phyloP scores from a whole-genome alignment of 2,329 filamentous ascomycete genomes.

The Conoideocrella luteorostrata region DNA sequence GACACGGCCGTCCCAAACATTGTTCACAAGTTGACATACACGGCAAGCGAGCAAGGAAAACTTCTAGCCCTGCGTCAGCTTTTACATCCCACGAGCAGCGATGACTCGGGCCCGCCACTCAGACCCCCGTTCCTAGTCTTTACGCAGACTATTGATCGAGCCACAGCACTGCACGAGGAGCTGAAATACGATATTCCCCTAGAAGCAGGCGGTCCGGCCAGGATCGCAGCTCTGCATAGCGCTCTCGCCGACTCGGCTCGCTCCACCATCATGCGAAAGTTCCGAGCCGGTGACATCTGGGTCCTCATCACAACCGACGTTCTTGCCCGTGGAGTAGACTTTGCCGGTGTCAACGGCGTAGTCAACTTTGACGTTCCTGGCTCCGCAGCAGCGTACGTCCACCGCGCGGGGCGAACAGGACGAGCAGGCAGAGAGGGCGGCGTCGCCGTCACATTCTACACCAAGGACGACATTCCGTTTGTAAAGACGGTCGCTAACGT shows the following conservation, averaged over 20 bases:
- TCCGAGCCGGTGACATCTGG: slow-evolving; percentile 91
- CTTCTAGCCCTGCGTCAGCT: slow-evolving; percentile 86
- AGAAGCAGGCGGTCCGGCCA: slow-evolving; percentile 74
- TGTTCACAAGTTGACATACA: slow-evolving; percentile 80
- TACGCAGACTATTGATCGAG: slow-evolving; percentile 90
- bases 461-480: slow-evolving; percentile 84
- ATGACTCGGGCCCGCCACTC: slow-evolving; percentile 52
- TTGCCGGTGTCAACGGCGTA: slow-evolving; percentile 89
- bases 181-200: slow-evolving; percentile 90
- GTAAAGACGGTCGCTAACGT: slow-evolving; percentile 92
- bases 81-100: slow-evolving; percentile 62
- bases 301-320: slow-evolving; percentile 94
- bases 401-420: slow-evolving; percentile 86
- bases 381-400: slow-evolving; percentile 85
- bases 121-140: slow-evolving; percentile 91
- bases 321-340: slow-evolving; percentile 86
- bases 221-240: slow-evolving; percentile 87
- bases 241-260: slow-evolving; percentile 71
- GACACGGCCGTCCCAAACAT: slow-evolving; percentile 93
- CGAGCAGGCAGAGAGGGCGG: slow-evolving; percentile 82
- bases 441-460: slow-evolving; percentile 89
- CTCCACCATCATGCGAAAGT: slow-evolving; percentile 77
- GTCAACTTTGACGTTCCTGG: slow-evolving; percentile 97
- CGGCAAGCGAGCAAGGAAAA: slow-evolving; percentile 89
- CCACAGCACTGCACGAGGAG: slow-evolving; percentile 80